Conservation (phyloP, 2,329 filamentous ascomycete species). For the Cercospora sesami region DNA sequence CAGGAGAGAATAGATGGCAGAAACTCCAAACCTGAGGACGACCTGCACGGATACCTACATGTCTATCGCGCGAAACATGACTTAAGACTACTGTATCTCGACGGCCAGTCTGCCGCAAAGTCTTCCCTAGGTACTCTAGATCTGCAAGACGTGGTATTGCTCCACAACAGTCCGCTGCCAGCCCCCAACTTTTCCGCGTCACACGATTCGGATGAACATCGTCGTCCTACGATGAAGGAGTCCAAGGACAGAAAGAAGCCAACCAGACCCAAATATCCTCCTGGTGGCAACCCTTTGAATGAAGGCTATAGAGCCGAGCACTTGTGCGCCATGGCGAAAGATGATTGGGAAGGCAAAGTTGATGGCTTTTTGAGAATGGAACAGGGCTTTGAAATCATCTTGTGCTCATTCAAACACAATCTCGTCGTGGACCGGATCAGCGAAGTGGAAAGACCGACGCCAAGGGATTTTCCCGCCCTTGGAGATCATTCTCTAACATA, state of each 20-base stretch:
- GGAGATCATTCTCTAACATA: conserved; percentile 35
- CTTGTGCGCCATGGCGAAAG: conserved; percentile 56
- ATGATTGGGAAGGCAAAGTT: conserved; percentile 54
- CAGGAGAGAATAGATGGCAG: conserved; percentile 1
- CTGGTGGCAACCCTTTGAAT: conserved; percentile 35
- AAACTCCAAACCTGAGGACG: conserved; percentile 2
- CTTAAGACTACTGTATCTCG: conserved; percentile 65
- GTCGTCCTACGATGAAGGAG: not conserved
- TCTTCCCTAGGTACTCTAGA: conserved; percentile 66
- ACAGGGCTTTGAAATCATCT: conserved; percentile 68
- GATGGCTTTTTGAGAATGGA: conserved; percentile 69
- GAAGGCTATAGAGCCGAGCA: conserved; percentile 56
- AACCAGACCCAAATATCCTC: not conserved
- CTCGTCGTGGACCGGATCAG: conserved; percentile 42
- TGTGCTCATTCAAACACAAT: conserved; percentile 60
- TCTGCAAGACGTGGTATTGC: conserved; percentile 63
- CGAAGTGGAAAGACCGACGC: conserved; percentile 16
- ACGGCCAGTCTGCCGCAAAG: conserved; percentile 70
- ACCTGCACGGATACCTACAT: conserved; percentile 60
- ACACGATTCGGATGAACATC: not conserved
- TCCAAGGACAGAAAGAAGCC: not conserved
- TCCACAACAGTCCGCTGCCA: conserved; percentile 41
- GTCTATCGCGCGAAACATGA: conserved; percentile 61
- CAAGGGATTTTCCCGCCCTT: conserved; percentile 18
- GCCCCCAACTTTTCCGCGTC: not conserved